Base-by-base conservation (phyloP, 2,329 filamentous ascomycete genomes). In the Chaetomium sp. region DNA sequence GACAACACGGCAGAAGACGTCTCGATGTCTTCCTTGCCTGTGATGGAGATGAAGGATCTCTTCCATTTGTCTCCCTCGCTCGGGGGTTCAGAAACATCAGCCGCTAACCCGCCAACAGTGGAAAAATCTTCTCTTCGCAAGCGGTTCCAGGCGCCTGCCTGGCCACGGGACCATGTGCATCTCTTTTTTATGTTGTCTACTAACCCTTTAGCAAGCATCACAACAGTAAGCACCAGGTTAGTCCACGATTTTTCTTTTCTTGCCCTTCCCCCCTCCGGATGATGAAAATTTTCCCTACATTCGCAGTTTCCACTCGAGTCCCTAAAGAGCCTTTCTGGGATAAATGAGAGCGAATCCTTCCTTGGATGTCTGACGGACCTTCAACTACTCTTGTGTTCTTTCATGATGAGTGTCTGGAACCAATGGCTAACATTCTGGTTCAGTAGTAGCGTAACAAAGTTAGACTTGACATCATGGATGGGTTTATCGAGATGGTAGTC, bases 221-320 rank as follows among this genome's bases (percentile, higher is more conserved):
- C 19, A 41, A 36, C 14, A 32, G 12, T 5, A n/a, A 59, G 10
- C 43, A 14, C n/a, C 49, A 67, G 68, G 72, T 74, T 53, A 69
- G 72, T 71, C 19, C 9, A 47, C 12, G 40, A 38, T 50, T 51
- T 49, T 52, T 51, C 54, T 49, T 12, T 37, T 56, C 51, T 46
- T 40, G 10, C 40, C 10, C 11, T 14, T 6, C 34, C 60, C 51
- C 51, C 53, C 52, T 69, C 67, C 65, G 66, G 67, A 84, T 87
- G 85, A 88, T 88, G 84, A 88, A 87, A 85, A 72, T 80, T 80
- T 84, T 81, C 72, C 78, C 76, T 41, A 81, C 78, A 88, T 89
- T 91, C 86, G 87, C 87, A 90, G 87, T 90, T 90, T 90, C 84
- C 86, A 88, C 87, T 88, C 78, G 84, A 88, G 84, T 79, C 80